These are phyloP conservation scores for Schwanniomyces yamadae DNA, from an alignment of 805 yeast species.

Conservation along the genomic window DNA sequence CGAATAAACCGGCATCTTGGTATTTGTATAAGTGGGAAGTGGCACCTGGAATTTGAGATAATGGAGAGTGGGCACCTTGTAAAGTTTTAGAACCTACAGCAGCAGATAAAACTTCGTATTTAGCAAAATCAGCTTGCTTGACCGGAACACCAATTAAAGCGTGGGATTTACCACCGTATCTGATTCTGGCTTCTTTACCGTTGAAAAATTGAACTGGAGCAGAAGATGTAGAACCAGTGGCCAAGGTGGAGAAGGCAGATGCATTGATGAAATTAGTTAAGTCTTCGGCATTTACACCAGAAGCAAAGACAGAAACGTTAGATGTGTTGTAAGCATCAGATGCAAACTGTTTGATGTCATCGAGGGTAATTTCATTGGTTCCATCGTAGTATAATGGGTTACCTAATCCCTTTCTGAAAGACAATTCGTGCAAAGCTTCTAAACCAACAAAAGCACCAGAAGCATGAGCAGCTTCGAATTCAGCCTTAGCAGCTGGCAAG, in stretches of 20 bases:
- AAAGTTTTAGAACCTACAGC: constrained; percentile 59
- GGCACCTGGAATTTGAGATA: constrained; percentile 48
- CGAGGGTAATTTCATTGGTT: constrained; percentile 51
- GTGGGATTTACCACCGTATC: constrained; percentile 62
- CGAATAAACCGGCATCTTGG: constrained; percentile 79
- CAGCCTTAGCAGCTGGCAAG: constrained; percentile 71
- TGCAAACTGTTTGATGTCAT: constrained; percentile 68
- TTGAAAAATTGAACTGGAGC: constrained; percentile 45
- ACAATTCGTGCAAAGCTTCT: constrained; percentile 74
- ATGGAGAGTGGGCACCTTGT: constrained; percentile 54
- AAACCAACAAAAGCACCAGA: constrained; percentile 60
- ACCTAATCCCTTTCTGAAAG: constrained; percentile 88
- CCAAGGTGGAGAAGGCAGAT: constrained; percentile 61
- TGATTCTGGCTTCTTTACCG: constrained; percentile 70
- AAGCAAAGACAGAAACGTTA: constrained; percentile 68
- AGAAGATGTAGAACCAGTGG: constrained; percentile 54
- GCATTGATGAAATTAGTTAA: constrained; percentile 65
- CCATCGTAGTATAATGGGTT: constrained; percentile 77
- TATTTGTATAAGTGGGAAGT: constrained; percentile 59
- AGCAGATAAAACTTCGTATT: constrained; percentile 69
- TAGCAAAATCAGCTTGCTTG: constrained; percentile 57
- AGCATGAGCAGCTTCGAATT: constrained; percentile 51
- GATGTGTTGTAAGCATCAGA: constrained; percentile 63
- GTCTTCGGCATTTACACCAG: constrained; percentile 73
- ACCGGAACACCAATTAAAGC: constrained; percentile 85